Evolutionary conservation across 805 yeast species (phyloP).

Genomic region (Scheffersomyces stipitis): DNA sequence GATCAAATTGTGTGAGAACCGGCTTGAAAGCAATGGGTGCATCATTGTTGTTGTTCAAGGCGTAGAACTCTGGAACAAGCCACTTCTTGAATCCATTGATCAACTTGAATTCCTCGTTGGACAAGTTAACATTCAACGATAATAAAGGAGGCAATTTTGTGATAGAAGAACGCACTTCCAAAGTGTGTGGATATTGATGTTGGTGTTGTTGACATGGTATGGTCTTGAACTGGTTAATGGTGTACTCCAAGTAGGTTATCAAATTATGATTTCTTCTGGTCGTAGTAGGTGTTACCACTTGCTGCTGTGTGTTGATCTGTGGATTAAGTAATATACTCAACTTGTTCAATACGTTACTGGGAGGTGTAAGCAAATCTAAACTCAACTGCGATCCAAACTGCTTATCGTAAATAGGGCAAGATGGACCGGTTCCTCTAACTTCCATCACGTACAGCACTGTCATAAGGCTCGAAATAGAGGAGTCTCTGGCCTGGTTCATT

Average conservation of each 20-base stretch:
- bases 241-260: conserved; percentile 59
- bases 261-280: conserved; percentile 13
- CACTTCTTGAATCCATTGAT: conserved; percentile 53
- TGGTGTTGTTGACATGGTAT: conserved; percentile 52
- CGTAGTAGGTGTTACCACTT: conserved; percentile 12
- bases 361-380: conserved; percentile 45
- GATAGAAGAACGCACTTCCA: conserved; percentile 54
- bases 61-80: conserved; percentile 62
- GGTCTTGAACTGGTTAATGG: conserved; percentile 52
- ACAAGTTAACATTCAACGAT: conserved; percentile 57
- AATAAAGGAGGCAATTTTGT: conserved; percentile 64
- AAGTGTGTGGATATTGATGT: conserved; percentile 27
- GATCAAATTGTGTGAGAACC: conserved; percentile 23
- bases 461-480: conserved; percentile 31
- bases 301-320: conserved; percentile 9
- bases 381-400: conserved; percentile 35
- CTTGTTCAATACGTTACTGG: conserved; percentile 24
- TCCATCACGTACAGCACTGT: conserved; percentile 46
- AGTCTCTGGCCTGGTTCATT: conserved; percentile 20
- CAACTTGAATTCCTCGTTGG: conserved; percentile 53
- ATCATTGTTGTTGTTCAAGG: conserved; percentile 30
- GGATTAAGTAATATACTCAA: conserved; percentile 16
- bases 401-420: conserved; percentile 37
- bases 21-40: conserved; percentile 39
- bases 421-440: conserved; percentile 32